A percentile compares a stretch with the other conserved stretches of the same genome.
Conservation (phyloP, 495 filamentous ascomycete genomes). For the Penicillium simplicissimum region DNA sequence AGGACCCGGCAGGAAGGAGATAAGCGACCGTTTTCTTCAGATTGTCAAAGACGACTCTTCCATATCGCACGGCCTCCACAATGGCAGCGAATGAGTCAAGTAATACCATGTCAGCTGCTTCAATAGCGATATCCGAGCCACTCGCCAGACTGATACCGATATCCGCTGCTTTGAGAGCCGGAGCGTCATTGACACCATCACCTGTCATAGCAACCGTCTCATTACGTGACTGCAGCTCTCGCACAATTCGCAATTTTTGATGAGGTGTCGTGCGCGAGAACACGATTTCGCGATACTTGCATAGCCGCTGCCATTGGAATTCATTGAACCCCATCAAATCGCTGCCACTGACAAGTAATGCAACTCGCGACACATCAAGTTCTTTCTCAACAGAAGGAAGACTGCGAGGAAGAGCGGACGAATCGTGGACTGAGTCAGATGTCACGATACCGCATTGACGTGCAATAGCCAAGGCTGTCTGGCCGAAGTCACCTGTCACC, state of each 20-base stretch:
- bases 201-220: constrained; percentile 55
- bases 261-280: constrained; percentile 73
- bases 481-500: constrained; percentile 65
- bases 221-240: constrained; percentile 57
- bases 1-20: constrained; percentile 62
- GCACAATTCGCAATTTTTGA: constrained; percentile 74
- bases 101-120: constrained; percentile 70
- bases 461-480: constrained; percentile 67
- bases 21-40: constrained; percentile 58
- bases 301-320: constrained; percentile 58
- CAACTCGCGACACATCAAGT: constrained; percentile 34
- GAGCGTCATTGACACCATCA: constrained; percentile 62
- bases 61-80: constrained; percentile 65
- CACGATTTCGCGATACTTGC: constrained; percentile 62
- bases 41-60: constrained; percentile 50
- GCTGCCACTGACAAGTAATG: constrained; percentile 52
- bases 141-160: constrained; percentile 20
- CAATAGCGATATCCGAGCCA: constrained; percentile 64
- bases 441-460: constrained; percentile 63
- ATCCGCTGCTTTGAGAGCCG: constrained; percentile 48
- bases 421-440: constrained; percentile 16
- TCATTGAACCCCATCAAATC: constrained; percentile 61
- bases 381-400: constrained; percentile 15
- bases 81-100: constrained; percentile 66
- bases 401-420: constrained; percentile 10